Conservation (phyloP, 345 rosid species). For the Hibiscus mutabilis region DNA sequence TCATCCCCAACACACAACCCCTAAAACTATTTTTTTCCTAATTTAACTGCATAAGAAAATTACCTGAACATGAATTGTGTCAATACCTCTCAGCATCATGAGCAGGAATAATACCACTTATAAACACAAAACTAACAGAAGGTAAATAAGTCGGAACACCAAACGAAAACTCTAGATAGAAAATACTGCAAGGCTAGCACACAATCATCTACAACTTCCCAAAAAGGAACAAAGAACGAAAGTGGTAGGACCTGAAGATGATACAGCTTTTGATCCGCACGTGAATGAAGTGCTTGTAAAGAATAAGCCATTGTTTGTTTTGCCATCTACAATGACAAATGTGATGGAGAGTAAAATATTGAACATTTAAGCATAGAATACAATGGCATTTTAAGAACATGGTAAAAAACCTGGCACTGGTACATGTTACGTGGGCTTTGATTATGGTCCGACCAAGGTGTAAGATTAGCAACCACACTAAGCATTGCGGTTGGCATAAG, state of each 20-base stretch:
- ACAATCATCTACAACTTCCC: not conserved
- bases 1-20: not conserved
- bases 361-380: conserved; percentile 8
- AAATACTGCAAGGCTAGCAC: too few relatives aligned
- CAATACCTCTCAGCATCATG: not conserved
- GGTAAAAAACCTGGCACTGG: conserved; percentile 72
- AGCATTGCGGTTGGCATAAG: conserved; percentile 91
- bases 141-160: not conserved
- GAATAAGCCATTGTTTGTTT: conserved; percentile 97
- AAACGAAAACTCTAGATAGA: not conserved
- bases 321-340: conserved; percentile 59
- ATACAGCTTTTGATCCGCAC: conserved; percentile 94
- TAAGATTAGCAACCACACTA: conserved; percentile 94
- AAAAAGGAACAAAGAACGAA: not conserved
- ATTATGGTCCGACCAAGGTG: conserved; percentile 99
- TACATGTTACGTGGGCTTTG: conserved; percentile 99
- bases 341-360: not conserved
- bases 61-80: not conserved
- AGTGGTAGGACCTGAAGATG: conserved; percentile 68
- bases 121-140: not conserved
- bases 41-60: not conserved
- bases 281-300: conserved; percentile 65
- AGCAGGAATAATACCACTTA: not conserved
- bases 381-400: not conserved
- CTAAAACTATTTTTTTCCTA: not conserved